These are phyloP conservation scores for Fusarium palustre DNA, from an alignment of 2,329 filamentous ascomycete genomes.

Conservation along the genomic window DNA sequence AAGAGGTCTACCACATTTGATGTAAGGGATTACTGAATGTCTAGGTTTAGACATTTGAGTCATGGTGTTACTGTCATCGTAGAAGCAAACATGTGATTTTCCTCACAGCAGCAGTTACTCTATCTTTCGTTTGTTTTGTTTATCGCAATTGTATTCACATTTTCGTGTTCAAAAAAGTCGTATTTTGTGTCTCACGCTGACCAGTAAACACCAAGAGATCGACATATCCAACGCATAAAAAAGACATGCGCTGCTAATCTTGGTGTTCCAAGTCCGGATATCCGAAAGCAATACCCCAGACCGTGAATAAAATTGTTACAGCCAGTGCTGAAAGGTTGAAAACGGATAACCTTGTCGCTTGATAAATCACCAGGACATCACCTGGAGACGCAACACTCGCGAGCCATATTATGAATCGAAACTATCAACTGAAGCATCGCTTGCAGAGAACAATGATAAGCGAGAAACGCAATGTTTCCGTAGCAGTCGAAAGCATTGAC, in stretches of 20 bases:
- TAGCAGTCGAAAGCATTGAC: background rate
- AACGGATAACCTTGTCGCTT: background rate
- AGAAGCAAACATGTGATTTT: background rate
- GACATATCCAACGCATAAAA: background rate
- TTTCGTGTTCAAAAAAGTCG: background rate
- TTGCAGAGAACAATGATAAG: background rate
- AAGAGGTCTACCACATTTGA: slow-evolving; percentile 8
- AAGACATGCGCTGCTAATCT: background rate
- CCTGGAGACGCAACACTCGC: background rate
- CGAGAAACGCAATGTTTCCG: slow-evolving; percentile 19
- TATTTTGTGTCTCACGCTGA: background rate
- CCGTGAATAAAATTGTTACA: background rate
- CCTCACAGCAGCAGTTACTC: background rate
- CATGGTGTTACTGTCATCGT: background rate
- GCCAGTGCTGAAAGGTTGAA: background rate
- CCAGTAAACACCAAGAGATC: background rate
- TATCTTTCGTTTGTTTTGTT: background rate
- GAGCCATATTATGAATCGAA: background rate
- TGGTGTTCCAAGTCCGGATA: background rate
- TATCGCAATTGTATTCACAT: background rate
- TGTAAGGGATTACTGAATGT: slow-evolving; percentile 10
- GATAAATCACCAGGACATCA: background rate
- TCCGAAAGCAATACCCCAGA: background rate
- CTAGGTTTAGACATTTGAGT: background rate
- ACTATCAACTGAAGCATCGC: background rate